A percentile compares a stretch with the other conserved stretches of the same genome.
Evolutionary conservation across 1,284 basidiomycete genomes (phyloP).

Genomic region (Marasmius fiardii): DNA sequence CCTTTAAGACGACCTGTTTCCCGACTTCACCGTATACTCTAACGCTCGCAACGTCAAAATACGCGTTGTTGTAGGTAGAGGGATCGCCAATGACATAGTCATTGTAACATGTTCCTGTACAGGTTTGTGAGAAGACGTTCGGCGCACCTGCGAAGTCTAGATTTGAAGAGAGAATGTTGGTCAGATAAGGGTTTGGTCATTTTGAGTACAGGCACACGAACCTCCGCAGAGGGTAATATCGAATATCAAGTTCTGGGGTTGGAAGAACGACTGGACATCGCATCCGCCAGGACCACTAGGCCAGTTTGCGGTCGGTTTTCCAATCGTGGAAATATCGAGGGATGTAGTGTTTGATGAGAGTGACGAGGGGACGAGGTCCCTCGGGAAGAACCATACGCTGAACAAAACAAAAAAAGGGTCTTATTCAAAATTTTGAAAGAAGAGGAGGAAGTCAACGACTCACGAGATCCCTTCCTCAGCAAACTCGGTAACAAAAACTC

Average conservation of each 20-base stretch:
- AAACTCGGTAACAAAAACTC: conserved; percentile 71
- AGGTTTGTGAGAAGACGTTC: conserved; percentile 59
- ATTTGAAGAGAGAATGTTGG: not conserved
- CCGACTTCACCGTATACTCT: conserved; percentile 6
- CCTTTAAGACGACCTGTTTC: not conserved
- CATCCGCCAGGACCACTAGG: conserved; percentile 48
- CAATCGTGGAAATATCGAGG: conserved; percentile 64
- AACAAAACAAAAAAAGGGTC: not conserved
- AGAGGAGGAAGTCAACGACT: conserved; percentile 21
- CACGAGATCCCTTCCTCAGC: conserved; percentile 62
- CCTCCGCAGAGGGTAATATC: conserved; percentile 77
- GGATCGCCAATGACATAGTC: conserved; percentile 12
- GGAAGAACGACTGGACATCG: conserved; percentile 57
- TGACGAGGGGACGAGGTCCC: conserved; percentile 52
- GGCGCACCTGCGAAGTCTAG: conserved; percentile 47
- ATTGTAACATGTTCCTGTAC: conserved; percentile 58
- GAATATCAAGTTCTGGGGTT: conserved; percentile 65
- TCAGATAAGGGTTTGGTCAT: not conserved
- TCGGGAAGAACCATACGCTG: conserved; percentile 76
- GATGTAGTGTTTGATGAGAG: conserved; percentile 50
- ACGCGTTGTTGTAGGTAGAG: conserved; percentile 12
- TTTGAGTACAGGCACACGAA: conserved; percentile 27
- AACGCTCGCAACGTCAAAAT: conserved; percentile 10
- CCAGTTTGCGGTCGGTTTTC: conserved; percentile 69
- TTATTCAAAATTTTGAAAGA: not conserved